Conservation (phyloP, 2,329 filamentous ascomycete species). For the Phoma sp. region DNA sequence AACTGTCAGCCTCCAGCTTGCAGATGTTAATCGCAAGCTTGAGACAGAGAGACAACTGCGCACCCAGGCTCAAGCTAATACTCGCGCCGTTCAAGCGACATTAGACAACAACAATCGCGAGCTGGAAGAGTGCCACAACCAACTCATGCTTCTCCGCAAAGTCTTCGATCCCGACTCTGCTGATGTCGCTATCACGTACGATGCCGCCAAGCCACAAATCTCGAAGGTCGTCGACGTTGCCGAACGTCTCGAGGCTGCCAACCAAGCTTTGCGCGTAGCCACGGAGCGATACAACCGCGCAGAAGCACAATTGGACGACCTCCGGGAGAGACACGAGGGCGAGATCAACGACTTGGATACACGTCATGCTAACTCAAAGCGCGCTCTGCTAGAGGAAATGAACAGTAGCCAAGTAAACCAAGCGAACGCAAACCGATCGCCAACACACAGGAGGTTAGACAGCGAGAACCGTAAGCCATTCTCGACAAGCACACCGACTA, state of each 20-base stretch:
- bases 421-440: conserved; percentile 64
- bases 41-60: conserved; percentile 90
- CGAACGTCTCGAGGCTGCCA: conserved; percentile 85
- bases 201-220: conserved; percentile 74
- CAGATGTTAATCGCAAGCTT: conserved; percentile 86
- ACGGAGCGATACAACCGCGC: conserved; percentile 81
- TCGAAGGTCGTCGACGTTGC: conserved; percentile 75
- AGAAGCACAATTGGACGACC: conserved; percentile 80
- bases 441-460: conserved; percentile 70
- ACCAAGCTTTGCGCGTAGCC: conserved; percentile 84
- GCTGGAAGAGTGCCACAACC: conserved; percentile 78
- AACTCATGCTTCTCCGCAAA: conserved; percentile 83
- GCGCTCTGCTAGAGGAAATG: conserved; percentile 85
- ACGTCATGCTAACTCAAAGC: conserved; percentile 68
- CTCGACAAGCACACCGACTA: conserved; percentile 78
- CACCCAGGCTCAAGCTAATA: conserved; percentile 83
- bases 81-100: conserved; percentile 78
- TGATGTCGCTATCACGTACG: conserved; percentile 70
- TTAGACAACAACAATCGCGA: conserved; percentile 83
- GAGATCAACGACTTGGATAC: conserved; percentile 71
- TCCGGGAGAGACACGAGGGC: conserved; percentile 77
- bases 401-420: conserved; percentile 78
- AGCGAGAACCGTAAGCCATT: conserved; percentile 68
- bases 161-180: conserved; percentile 81
- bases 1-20: conserved; percentile 79